Percentiles rank a stretch among this genome's conserved stretches.
Evolutionary conservation across 1,139 yeast species (phyloP).

Genomic region (Geotrichum restrictum): DNA sequence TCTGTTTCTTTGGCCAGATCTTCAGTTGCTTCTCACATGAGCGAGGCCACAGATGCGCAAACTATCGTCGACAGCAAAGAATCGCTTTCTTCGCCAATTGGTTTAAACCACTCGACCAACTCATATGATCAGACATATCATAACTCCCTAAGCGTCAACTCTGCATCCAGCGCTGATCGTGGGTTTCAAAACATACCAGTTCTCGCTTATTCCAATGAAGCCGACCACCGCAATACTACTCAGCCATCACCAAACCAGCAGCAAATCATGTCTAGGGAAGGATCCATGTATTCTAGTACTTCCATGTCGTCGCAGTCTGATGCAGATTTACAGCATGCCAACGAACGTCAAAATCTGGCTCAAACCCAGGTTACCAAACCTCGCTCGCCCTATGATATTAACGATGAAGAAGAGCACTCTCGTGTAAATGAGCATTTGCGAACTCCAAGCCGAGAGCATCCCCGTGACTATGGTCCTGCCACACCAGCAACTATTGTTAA

Average conservation of each 20-base stretch:
- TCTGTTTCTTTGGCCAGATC: slow-evolving; percentile 6
- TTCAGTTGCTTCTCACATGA: slow-evolving; percentile 9
- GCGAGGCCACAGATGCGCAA: slow-evolving; percentile 10
- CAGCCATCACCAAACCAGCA: slow-evolving; percentile 18
- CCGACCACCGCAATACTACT: neutral
- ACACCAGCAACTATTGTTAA: neutral
- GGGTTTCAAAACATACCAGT: neutral
- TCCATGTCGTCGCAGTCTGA: slow-evolving; percentile 12
- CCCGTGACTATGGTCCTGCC: neutral
- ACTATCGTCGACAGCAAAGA: slow-evolving; percentile 1
- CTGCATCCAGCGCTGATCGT: neutral
- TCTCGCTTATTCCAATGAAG: slow-evolving; percentile 1
- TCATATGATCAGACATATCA: neutral
- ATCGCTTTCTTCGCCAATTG: neutral
- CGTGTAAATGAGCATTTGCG: neutral
- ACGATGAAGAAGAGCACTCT: neutral
- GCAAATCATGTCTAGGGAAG: slow-evolving; percentile 32
- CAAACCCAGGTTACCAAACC: neutral
- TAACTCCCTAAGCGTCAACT: slow-evolving; percentile 7
- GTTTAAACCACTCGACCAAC: neutral
- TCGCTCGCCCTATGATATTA: neutral
- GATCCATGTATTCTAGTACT: slow-evolving; percentile 35
- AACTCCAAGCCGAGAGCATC: neutral
- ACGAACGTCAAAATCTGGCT: neutral
- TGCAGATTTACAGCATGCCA: neutral